Percentiles rank a stretch among this genome's conserved stretches.
Conservation (phyloP, 345 rosid species). For the Bruguiera gymnorhiza region DNA sequence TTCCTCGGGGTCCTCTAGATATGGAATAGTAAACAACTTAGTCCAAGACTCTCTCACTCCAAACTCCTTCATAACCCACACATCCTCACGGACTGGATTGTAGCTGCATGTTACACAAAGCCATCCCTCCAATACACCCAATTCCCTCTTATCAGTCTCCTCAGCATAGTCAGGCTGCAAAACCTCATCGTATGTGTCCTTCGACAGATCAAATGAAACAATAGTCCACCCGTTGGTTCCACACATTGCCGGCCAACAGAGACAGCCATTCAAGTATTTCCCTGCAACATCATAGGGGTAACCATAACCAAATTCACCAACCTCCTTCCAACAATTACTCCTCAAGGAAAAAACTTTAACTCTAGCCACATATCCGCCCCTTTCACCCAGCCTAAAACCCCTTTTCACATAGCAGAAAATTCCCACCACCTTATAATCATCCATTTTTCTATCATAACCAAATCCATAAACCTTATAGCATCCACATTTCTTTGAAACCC, state of each 20-base stretch:
- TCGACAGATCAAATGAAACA: background rate
- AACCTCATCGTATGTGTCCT: slow-evolving; percentile 9
- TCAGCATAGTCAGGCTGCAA: slow-evolving; percentile 12
- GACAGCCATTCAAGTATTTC: slow-evolving; percentile 4
- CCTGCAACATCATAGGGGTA: slow-evolving; percentile 10
- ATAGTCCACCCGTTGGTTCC: background rate
- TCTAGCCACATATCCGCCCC: background rate
- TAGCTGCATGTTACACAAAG: slow-evolving; percentile 7
- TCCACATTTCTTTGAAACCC: background rate
- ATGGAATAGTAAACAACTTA: slow-evolving; percentile 10
- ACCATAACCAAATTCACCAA: slow-evolving; percentile 6
- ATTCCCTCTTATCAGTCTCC: background rate
- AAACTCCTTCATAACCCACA: slow-evolving; percentile 13
- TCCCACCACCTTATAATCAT: slow-evolving; percentile 16
- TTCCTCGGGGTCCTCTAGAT: background rate
- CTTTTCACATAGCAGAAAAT: background rate
- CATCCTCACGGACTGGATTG: background rate
- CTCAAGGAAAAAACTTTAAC: background rate
- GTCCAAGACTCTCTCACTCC: slow-evolving; percentile 15
- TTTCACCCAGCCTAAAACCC: background rate
- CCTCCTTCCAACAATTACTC: slow-evolving; percentile 1
- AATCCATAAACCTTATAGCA: slow-evolving; percentile 13
- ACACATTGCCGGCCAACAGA: slow-evolving; percentile 1
- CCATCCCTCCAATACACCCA: slow-evolving; percentile 8
- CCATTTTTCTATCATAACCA: slow-evolving; percentile 14